Percentiles rank a stretch among this genome's conserved stretches.
phyloP scores from a whole-genome alignment of 1,139 yeast species.

The Geotrichum histeridarum region DNA sequence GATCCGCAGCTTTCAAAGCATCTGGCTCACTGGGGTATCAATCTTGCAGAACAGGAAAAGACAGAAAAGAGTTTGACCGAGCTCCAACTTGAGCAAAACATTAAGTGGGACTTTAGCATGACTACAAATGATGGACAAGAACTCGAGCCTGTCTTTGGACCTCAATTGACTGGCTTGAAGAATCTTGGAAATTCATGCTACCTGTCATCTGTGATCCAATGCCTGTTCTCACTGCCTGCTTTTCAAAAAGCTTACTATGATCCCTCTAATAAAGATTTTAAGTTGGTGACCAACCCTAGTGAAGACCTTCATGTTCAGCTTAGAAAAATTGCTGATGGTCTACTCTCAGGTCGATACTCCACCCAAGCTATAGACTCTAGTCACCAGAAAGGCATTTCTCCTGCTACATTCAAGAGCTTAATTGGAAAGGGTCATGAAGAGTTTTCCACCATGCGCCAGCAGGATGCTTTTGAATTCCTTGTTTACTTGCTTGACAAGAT shows the following conservation, averaged over 20 bases:
- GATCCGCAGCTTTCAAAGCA: slow-evolving; percentile 55
- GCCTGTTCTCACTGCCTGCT: slow-evolving; percentile 48
- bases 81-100: slow-evolving; percentile 83
- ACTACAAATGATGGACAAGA: slow-evolving; percentile 66
- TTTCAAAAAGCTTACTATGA: slow-evolving; percentile 34
- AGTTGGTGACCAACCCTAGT: slow-evolving; percentile 48
- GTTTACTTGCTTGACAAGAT: slow-evolving; percentile 59
- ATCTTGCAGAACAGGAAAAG: slow-evolving; percentile 51
- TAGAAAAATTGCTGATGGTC: slow-evolving; percentile 73
- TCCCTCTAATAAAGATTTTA: slow-evolving; percentile 8
- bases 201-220: slow-evolving; percentile 73
- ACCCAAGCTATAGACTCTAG: slow-evolving; percentile 46
- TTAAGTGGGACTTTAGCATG: slow-evolving; percentile 88
- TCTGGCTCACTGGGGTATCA: slow-evolving; percentile 62
- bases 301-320: slow-evolving; percentile 65
- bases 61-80: slow-evolving; percentile 87
- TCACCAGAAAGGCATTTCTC: slow-evolving; percentile 74
- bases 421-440: slow-evolving; percentile 78
- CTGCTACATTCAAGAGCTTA: slow-evolving; percentile 65
- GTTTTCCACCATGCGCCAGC: slow-evolving; percentile 82
- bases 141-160: slow-evolving; percentile 60
- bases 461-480: slow-evolving; percentile 90
- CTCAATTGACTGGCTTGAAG: slow-evolving; percentile 71
- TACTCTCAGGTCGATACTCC: slow-evolving; percentile 69
- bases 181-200: slow-evolving; percentile 94